Conservation (phyloP, 2,329 filamentous ascomycete species). For the Paraphaeosphaeria minitans region DNA sequence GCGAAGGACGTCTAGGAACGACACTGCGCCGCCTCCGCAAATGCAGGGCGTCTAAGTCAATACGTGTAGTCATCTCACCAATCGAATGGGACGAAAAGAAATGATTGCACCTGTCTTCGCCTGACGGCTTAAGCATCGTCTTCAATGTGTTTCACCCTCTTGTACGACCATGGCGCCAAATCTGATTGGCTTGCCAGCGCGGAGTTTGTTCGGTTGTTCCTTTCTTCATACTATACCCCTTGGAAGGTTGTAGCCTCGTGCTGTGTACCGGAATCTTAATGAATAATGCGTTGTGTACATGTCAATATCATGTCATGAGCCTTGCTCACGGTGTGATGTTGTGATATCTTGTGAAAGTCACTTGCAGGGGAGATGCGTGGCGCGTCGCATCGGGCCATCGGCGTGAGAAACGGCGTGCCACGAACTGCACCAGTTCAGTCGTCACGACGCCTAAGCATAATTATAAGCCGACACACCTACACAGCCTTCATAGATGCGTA, state of each 20-base stretch:
- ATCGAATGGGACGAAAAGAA: not conserved
- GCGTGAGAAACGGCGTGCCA: too few species aligned
- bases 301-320: too few species aligned
- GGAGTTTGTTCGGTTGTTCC: not conserved
- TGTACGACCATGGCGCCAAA: not conserved
- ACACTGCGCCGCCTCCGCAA: conserved; percentile 40
- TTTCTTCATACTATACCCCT: not conserved
- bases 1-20: conserved; percentile 45
- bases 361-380: too few species aligned
- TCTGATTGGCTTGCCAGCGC: not conserved
- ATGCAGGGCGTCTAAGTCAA: conserved; percentile 40
- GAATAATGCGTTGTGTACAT: not conserved
- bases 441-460: too few species aligned
- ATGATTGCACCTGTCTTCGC: not conserved
- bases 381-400: too few species aligned
- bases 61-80: too few species aligned
- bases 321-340: too few species aligned
- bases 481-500: too few species aligned
- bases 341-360: too few species aligned
- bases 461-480: too few species aligned
- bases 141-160: not conserved
- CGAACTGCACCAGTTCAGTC: too few species aligned
- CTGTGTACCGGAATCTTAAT: not conserved
- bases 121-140: not conserved
- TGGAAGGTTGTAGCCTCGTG: not conserved